Percentiles rank a stretch among this genome's conserved stretches.
Evolutionary conservation across 129 eudicot species (phyloP).

Genomic region (Erigeron canadensis): DNA sequence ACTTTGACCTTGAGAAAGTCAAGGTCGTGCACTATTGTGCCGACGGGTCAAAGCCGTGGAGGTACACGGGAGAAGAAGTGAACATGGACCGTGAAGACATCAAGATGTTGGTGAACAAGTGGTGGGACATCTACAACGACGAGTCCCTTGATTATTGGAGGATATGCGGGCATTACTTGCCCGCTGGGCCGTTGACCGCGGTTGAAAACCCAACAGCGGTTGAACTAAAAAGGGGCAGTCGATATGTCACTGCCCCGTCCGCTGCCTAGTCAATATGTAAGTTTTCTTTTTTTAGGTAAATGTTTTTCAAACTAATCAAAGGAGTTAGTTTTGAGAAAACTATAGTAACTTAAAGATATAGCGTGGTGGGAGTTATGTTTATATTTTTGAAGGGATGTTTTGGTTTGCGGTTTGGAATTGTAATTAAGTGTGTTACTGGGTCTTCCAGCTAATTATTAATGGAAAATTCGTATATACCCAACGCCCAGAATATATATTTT

Average conservation of each 20-base stretch:
- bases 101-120: constrained; percentile 50
- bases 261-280: constrained; percentile 33
- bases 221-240: constrained; percentile 12
- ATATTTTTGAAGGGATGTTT: not conserved
- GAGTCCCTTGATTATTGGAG: constrained; percentile 45
- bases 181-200: not conserved
- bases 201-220: not conserved
- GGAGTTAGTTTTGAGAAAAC: not conserved
- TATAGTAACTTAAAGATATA: constrained; percentile 2
- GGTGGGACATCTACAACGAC: constrained; percentile 65
- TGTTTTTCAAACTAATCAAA: not conserved
- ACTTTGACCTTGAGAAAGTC: constrained; percentile 40
- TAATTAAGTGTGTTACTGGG: constrained; percentile 4
- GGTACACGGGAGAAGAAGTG: constrained; percentile 62
- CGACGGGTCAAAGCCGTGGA: constrained; percentile 71
- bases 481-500: not conserved
- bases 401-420: constrained; percentile 15
- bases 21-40: constrained; percentile 73
- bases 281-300: not conserved
- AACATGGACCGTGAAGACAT: constrained; percentile 63
- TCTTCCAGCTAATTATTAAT: constrained; percentile 9
- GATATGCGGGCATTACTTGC: constrained; percentile 1
- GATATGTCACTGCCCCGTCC: constrained; percentile 38
- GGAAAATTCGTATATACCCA: constrained; percentile 1
- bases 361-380: not conserved